phyloP scores from a whole-genome alignment of 306 rosid species.

The Corylus heterophylla region DNA sequence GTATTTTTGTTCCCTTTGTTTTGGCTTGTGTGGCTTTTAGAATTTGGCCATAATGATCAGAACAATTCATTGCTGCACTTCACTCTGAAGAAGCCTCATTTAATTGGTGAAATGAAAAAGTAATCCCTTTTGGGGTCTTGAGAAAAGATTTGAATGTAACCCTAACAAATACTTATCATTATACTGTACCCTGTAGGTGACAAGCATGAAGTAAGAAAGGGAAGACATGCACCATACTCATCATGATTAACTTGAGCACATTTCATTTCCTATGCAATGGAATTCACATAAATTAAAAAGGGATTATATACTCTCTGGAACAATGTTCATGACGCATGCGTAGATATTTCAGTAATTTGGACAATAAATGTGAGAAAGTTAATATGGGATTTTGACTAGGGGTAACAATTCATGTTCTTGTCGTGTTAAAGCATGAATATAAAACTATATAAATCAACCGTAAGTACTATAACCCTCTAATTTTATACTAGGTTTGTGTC shows the following conservation, averaged over 20 bases:
- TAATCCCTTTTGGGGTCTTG: slow-evolving; percentile 24
- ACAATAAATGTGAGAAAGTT: no score
- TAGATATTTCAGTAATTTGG: no score
- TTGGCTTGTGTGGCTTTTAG: slow-evolving; percentile 20
- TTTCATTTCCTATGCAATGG: slow-evolving; percentile 21
- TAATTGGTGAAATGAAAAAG: slow-evolving; percentile 42
- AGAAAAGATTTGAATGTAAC: slow-evolving; percentile 30
- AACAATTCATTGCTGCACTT: slow-evolving; percentile 22
- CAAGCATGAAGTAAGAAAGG: slow-evolving; percentile 46
- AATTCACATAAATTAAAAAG: not conserved
- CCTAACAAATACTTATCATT: slow-evolving; percentile 42
- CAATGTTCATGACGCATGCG: no score
- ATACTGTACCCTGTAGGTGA: slow-evolving; percentile 36
- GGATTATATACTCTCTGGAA: no score
- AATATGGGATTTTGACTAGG: no score
- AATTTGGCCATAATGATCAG: slow-evolving; percentile 31
- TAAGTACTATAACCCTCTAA: no score
- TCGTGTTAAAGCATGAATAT: no score
- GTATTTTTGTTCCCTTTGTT: not conserved
- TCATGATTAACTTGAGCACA: slow-evolving; percentile 21
- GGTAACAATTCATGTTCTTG: no score
- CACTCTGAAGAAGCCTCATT: slow-evolving; percentile 30
- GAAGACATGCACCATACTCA: slow-evolving; percentile 29
- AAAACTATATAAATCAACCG: no score
- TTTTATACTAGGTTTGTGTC: no score